These are phyloP conservation scores for Eragrostis nindensis DNA, from an alignment of 176 grass and related monocot genomes.

Conservation along the genomic window DNA sequence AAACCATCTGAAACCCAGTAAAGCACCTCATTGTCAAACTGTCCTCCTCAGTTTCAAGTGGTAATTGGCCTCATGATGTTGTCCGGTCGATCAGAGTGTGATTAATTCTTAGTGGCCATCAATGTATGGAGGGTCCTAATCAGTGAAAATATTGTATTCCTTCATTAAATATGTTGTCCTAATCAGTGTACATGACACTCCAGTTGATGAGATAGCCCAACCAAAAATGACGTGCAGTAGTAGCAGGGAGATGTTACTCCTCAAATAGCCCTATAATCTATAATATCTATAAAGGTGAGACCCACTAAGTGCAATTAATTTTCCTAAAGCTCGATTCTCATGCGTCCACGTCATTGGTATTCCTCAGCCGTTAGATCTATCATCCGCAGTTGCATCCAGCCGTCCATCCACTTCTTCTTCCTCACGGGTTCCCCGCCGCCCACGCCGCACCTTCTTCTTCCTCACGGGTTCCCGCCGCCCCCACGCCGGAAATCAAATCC, in stretches of 20 bases:
- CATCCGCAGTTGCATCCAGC: too few relatives aligned
- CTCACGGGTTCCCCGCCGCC: too few relatives aligned
- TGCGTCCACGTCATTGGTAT: too few relatives aligned
- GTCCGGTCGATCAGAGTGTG: slow-evolving; percentile 6
- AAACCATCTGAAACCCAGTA: slow-evolving; percentile 19
- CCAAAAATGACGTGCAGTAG: background rate
- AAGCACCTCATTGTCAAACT: slow-evolving; percentile 27
- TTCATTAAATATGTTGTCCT: background rate
- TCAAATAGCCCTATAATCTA: background rate
- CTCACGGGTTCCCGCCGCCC: too few relatives aligned
- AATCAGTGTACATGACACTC: background rate
- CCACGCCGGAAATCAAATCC: too few relatives aligned
- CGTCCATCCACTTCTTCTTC: too few relatives aligned
- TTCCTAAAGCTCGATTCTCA: too few relatives aligned
- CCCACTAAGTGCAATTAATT: too few relatives aligned
- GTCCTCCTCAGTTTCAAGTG: background rate
- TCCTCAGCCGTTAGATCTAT: too few relatives aligned
- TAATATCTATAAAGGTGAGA: too few relatives aligned
- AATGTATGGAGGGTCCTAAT: slow-evolving; percentile 13
- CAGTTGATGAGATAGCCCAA: slow-evolving; percentile 1
- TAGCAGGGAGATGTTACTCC: background rate
- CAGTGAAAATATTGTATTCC: background rate
- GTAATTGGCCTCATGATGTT: slow-evolving; percentile 2
- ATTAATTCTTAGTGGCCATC: slow-evolving; percentile 1
- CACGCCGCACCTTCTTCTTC: too few relatives aligned